Conservation (phyloP, 1,284 basidiomycete species). For the Fomitopsis schrenkii region DNA sequence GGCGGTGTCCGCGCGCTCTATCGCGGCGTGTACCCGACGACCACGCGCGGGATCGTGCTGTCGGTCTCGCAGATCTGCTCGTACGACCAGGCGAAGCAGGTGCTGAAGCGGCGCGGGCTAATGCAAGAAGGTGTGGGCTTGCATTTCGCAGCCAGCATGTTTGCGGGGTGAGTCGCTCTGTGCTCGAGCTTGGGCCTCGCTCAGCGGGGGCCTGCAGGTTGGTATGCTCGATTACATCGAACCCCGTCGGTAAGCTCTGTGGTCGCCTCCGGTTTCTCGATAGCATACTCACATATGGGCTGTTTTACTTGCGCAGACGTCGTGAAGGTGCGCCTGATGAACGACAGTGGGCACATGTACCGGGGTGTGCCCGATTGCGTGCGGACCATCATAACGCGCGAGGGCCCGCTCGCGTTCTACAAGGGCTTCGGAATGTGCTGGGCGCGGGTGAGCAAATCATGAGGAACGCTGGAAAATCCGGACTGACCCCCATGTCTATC, state of each 20-base stretch:
- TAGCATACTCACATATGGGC: neutral
- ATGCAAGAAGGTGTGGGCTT: constrained; percentile 33
- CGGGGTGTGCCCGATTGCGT: constrained; percentile 30
- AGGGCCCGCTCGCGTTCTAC: constrained; percentile 33
- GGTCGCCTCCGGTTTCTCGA: neutral
- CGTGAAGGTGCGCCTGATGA: constrained; percentile 39
- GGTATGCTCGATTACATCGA: constrained; percentile 36
- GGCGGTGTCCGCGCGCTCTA: constrained; percentile 32
- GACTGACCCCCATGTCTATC: neutral
- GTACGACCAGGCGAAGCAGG: constrained; percentile 38
- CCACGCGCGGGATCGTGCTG: constrained; percentile 32
- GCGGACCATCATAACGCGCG: constrained; percentile 25
- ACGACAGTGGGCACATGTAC: constrained; percentile 32
- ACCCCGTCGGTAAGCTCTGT: constrained; percentile 32
- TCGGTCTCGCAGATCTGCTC: constrained; percentile 35
- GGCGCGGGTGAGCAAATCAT: constrained; percentile 28
- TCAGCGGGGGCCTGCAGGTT: constrained; percentile 16
- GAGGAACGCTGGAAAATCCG: no score
- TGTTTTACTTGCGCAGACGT: constrained; percentile 25
- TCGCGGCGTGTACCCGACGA: constrained; percentile 34
- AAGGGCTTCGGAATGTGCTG: constrained; percentile 39
- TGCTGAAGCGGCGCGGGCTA: constrained; percentile 26
- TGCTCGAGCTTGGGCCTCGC: neutral
- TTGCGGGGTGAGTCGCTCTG: constrained; percentile 29
- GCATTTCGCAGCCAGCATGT: constrained; percentile 33